Evolutionary conservation across 108 stramenopile genomes (phyloP), one percentile per base, ranked within the genome.

Genomic region (Skeletonema marinoi): DNA sequence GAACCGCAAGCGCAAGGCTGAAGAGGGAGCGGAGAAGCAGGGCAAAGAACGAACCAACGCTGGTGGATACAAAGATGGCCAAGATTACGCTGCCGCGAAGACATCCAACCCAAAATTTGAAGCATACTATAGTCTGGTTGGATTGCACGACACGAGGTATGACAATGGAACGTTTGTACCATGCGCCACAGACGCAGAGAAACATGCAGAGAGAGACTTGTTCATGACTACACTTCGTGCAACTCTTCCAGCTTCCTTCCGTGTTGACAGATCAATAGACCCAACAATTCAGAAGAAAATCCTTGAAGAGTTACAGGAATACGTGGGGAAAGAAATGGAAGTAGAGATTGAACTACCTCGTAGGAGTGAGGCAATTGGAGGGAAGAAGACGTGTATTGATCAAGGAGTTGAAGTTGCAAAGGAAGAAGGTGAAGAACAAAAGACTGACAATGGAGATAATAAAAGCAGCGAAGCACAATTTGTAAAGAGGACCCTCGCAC

Each of bases 121-220:
- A 65, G 91, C 92, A 9, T 95, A 89, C 71, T 95, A 93, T 77
- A 88, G 89, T 32, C 83, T 78, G 11, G 80, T 90, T 36, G 94
- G 92, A 3, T 58, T 95, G 32, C 90, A 92, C 60, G 38, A 86
- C 70, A 21, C 66, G 78, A 32, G 30, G 36, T 31, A 68, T 41
- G 84, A 82, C 41, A 54, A 46, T 12, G 80, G 66, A 1, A 58
- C 30, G 31, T 90, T 92, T 64, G 73, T 81, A 32, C 50, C 77
- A 13, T 94, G 91, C 51, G 21, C 32, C 25, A 85, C 74, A 2
- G 80, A 86, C 42, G 90, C 76, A 66, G 85, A 92, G 70, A 87
- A 84, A 38, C 80, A 86, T 38, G 76, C 54, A 3, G 94, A 95
- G 67, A 70, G 90, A 16, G 71, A 78, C 36, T 64, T 66, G n/a